Evolutionary conservation across 2,329 filamentous ascomycete species (phyloP).

Genomic region (Orbilia blumenaviensis): DNA sequence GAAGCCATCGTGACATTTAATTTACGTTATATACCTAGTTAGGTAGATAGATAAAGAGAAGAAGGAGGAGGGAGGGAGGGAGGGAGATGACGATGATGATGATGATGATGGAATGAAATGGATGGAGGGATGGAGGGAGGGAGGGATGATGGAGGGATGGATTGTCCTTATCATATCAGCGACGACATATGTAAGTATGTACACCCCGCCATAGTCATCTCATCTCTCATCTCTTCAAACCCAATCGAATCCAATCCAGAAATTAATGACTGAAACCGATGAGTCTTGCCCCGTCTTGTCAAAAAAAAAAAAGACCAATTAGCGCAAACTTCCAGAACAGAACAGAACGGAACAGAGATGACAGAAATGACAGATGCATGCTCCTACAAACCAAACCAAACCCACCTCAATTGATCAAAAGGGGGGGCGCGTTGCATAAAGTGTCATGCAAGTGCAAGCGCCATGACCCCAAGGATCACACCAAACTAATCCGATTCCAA

Average conservation of each 20-base stretch:
- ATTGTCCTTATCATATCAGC: neutral
- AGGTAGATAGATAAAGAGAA: neutral
- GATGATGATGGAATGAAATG: neutral
- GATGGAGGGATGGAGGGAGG: neutral
- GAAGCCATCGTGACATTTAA: constrained; percentile 17
- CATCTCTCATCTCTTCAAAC: too few species aligned
- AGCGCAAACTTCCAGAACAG: too few species aligned
- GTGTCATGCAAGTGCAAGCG: too few species aligned
- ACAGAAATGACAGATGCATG: too few species aligned
- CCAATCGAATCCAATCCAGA: too few species aligned
- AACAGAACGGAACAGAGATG: too few species aligned
- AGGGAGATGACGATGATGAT: neutral
- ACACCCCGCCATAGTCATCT: neutral
- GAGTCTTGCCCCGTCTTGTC: too few species aligned
- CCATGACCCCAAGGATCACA: constrained; percentile 1
- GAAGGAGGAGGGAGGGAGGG: neutral
- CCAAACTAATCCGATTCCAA: too few species aligned
- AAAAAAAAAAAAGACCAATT: too few species aligned
- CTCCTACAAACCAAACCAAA: constrained; percentile 8
- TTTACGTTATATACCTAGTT: too few species aligned
- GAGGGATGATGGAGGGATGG: neutral
- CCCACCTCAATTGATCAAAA: neutral
- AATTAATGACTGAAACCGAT: too few species aligned
- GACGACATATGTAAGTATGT: neutral
- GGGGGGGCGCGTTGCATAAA: too few species aligned